Percentiles rank a stretch among this genome's conserved stretches.
These are phyloP conservation scores for Exophiala sideris DNA, from an alignment of 2,329 filamentous ascomycete species.

Conservation along the genomic window DNA sequence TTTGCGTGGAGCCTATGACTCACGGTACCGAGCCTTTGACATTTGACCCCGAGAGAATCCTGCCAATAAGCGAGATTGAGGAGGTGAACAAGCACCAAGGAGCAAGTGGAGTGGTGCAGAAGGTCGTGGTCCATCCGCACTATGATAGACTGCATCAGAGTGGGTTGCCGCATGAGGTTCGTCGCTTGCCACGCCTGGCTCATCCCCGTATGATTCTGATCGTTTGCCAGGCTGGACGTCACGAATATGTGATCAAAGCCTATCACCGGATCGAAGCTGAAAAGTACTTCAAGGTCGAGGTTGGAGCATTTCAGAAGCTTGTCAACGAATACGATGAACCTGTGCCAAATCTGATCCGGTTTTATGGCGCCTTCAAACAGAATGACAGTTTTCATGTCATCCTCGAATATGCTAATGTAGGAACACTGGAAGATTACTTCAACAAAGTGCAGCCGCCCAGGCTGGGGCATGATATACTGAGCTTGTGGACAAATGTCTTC, in stretches of 20 bases:
- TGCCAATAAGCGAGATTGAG: slow-evolving; percentile 30
- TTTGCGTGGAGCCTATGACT: slow-evolving; percentile 28
- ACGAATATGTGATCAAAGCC: slow-evolving; percentile 30
- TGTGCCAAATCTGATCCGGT: slow-evolving; percentile 11
- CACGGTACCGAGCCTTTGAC: slow-evolving; percentile 23
- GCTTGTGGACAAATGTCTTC: slow-evolving; percentile 34
- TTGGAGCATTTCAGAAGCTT: slow-evolving; percentile 28
- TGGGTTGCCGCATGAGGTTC: not conserved
- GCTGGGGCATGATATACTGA: slow-evolving; percentile 30
- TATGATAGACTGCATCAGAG: slow-evolving; percentile 26
- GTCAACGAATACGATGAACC: not conserved
- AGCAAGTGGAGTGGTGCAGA: slow-evolving; percentile 23
- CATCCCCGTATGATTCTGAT: not conserved
- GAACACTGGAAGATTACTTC: slow-evolving; percentile 35
- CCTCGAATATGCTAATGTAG: slow-evolving; percentile 36
- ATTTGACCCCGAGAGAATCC: slow-evolving; percentile 26
- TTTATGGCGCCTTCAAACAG: slow-evolving; percentile 23
- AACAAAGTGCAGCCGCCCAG: slow-evolving; percentile 26
- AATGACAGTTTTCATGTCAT: slow-evolving; percentile 32
- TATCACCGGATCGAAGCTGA: slow-evolving; percentile 27
- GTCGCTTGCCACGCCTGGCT: not conserved
- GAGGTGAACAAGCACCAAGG: slow-evolving; percentile 7
- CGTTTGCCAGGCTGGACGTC: not conserved
- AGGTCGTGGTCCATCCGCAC: slow-evolving; percentile 29
- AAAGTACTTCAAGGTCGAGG: slow-evolving; percentile 28